Evolutionary conservation across 306 rosid species (phyloP).

Genomic region (Dryas alaskensis): DNA sequence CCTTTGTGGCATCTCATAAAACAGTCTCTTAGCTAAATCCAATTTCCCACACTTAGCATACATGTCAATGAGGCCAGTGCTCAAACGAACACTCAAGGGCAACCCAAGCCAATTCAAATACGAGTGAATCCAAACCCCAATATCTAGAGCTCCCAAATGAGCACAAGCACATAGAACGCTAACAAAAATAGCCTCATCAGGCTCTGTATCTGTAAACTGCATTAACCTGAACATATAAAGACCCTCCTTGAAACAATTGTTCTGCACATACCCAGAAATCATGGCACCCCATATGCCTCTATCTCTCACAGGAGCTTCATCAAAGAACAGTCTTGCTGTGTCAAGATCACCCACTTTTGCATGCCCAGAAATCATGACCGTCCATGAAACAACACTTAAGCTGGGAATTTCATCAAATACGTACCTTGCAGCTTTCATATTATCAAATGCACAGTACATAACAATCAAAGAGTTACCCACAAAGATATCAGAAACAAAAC

Average conservation of each 20-base stretch:
- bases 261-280: conserved; percentile 76
- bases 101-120: conserved; percentile 31
- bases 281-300: conserved; percentile 84
- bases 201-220: conserved; percentile 47
- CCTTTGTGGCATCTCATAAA: conserved; percentile 37
- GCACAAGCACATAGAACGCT: conserved; percentile 74
- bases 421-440: conserved; percentile 45
- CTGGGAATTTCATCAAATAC: conserved; percentile 74
- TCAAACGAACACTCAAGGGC: conserved; percentile 42
- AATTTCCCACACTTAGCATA: conserved; percentile 73
- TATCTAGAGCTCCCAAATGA: conserved; percentile 64
- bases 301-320: conserved; percentile 63
- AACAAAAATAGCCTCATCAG: conserved; percentile 69
- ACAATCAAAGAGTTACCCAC: conserved; percentile 66
- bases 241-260: conserved; percentile 72
- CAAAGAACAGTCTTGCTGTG: conserved; percentile 61
- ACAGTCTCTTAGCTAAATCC: conserved; percentile 47
- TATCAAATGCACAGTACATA: conserved; percentile 38
- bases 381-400: conserved; percentile 64
- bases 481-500: conserved; percentile 44
- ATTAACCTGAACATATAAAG: conserved; percentile 55
- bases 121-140: conserved; percentile 68
- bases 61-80: conserved; percentile 71
- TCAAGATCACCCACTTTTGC: conserved; percentile 61
- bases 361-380: conserved; percentile 63